These are phyloP conservation scores for Borovskyia barvae DNA, from an alignment of 208 protist species.

Conservation along the genomic window DNA sequence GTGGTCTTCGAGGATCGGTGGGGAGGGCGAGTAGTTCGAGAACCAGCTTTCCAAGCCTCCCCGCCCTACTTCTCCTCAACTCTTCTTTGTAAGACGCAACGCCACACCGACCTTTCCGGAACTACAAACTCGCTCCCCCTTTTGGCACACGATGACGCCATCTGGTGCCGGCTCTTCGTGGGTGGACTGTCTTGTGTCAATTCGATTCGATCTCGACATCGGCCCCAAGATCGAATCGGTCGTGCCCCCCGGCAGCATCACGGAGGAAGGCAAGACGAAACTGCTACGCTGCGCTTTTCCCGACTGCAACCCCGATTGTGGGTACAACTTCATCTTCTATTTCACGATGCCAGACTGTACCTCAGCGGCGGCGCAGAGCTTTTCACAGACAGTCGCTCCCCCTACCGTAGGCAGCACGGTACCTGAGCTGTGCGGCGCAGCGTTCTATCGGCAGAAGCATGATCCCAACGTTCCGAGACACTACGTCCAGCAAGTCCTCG, in stretches of 20 bases:
- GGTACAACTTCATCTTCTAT: constrained; percentile 86
- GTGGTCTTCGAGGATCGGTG: too few relatives aligned
- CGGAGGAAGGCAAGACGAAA: constrained; percentile 40
- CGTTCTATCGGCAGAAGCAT: constrained; percentile 84
- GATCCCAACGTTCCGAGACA: constrained; percentile 69
- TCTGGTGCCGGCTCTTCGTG: too few relatives aligned
- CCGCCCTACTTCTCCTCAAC: too few relatives aligned
- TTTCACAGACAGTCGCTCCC: constrained; percentile 27
- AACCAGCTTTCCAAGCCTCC: too few relatives aligned
- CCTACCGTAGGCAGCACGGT: constrained; percentile 23
- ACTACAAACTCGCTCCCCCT: too few relatives aligned
- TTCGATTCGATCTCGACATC: constrained; percentile 88
- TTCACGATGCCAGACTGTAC: constrained; percentile 76
- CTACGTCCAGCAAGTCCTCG: constrained; percentile 87
- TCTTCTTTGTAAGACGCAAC: too few relatives aligned
- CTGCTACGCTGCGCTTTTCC: constrained; percentile 71
- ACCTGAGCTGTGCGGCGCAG: constrained; percentile 63
- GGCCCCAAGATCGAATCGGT: constrained; percentile 76
- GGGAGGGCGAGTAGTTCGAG: too few relatives aligned
- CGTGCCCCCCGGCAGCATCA: constrained; percentile 51
- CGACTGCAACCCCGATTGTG: constrained; percentile 81
- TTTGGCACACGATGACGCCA: too few relatives aligned
- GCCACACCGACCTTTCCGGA: too few relatives aligned
- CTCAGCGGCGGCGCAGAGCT: constrained; percentile 14
- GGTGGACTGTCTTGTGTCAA: constrained; percentile 76